Base-by-base conservation (phyloP, 2,329 filamentous ascomycete species). In the Hymenotorrendiella dingleyae region DNA sequence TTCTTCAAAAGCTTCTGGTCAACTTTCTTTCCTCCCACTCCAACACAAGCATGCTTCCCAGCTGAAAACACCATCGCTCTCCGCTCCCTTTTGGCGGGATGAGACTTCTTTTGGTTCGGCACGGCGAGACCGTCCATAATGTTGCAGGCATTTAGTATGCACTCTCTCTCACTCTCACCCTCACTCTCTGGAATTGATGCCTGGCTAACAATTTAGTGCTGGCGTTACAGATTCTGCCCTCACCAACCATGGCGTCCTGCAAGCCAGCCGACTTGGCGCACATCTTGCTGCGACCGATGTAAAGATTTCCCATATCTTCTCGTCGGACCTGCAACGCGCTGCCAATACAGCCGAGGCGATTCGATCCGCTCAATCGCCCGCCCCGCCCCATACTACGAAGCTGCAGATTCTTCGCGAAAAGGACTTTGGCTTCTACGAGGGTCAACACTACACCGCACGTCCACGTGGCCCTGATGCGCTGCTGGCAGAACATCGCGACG, bases 71-170 rank as follows among this genome's bases (percentile, higher is more conserved):
- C 36, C 24, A 36, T 23, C 36, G 40, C 27, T 45, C 12, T 21
- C 16, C 34, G 42, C 51, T 48, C 50, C 54, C 52, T 47, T 45
- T 29, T 39, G 50, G 51, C 48, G 51, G 57, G 46, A 78, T 84
- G 76, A 74, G 72, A 58, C 63, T 95, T 42, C 80, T 89, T 57
- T 73, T 95, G 55, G 79, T 94, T 57, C 82, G 89, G 43, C 89
- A 95, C 71, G 89, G 83, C 59, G 89, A 95, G 68, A 91, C 87
- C 12, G 85, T 94, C 52, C 86, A 95, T 66, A 95, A 95, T 63
- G 83, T 93, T 45, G 84, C 83, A 29, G 76, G 81, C 42, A 66
- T 86, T 46, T 90, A 85, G 83, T 86, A 71, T 57, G 75, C 46
- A 47, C 42, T 52, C 55, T 52, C 55, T 45, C 40, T 11, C 23